Evolutionary conservation across 139 green algal species (phyloP).

Genomic region (Mychonastes homosphaera): DNA sequence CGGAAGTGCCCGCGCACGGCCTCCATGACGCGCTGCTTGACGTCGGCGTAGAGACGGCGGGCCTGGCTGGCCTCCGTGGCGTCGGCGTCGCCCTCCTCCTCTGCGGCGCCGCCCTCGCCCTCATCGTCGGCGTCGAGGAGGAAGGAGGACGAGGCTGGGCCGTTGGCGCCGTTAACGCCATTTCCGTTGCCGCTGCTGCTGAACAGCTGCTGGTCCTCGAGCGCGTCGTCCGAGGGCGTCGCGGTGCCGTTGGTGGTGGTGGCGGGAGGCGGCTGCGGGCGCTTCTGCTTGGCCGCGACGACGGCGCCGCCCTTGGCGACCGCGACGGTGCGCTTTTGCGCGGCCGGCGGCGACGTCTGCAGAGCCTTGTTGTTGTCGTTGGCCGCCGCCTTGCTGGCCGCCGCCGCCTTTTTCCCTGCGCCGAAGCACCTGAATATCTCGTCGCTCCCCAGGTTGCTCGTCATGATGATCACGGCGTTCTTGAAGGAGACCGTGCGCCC

Average conservation of each 20-base stretch:
- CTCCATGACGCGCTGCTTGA: slow-evolving; percentile 35
- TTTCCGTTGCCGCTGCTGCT: not conserved
- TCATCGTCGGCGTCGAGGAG: not conserved
- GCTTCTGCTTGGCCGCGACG: not conserved
- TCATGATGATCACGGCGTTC: slow-evolving; percentile 96
- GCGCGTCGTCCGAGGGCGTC: no score
- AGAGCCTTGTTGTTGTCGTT: slow-evolving; percentile 13
- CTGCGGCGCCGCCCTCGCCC: not conserved
- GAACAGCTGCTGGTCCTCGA: no score
- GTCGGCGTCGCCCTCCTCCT: slow-evolving; percentile 5
- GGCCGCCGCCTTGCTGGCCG: not conserved
- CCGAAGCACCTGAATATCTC: slow-evolving; percentile 52
- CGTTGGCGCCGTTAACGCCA: not conserved
- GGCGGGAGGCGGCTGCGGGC: no score
- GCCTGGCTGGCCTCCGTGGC: no score
- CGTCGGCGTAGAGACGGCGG: no score
- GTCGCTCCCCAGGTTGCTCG: slow-evolving; percentile 82
- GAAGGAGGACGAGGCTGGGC: no score
- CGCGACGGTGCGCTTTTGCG: not conserved
- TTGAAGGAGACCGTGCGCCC: slow-evolving; percentile 91
- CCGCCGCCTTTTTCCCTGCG: not conserved
- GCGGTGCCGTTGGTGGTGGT: no score
- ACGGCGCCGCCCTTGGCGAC: not conserved
- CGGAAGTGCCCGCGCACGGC: slow-evolving; percentile 73
- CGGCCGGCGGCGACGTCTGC: not conserved